A percentile compares a stretch with the other conserved stretches of the same genome.
phyloP scores from a whole-genome alignment of 495 filamentous ascomycete species.

The Penicillium egyptiacum region DNA sequence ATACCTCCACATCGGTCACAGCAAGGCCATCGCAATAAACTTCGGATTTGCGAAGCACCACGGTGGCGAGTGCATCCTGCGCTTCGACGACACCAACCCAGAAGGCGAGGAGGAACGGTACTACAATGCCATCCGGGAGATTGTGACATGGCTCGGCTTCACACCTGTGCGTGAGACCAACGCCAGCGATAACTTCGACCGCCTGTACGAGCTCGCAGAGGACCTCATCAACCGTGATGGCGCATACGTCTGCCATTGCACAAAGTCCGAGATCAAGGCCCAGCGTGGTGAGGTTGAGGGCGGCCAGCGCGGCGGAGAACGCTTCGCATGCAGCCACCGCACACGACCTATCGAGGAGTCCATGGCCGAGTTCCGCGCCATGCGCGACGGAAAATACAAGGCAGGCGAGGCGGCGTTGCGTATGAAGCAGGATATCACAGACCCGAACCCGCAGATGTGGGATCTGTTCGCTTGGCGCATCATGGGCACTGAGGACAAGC shows the following conservation, averaged over 20 bases:
- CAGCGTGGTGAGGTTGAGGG: slow-evolving; percentile 75
- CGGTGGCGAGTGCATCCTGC: slow-evolving; percentile 68
- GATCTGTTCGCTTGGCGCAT: slow-evolving; percentile 78
- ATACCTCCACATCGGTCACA: slow-evolving; percentile 83
- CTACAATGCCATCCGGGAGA: slow-evolving; percentile 74
- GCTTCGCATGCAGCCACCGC: slow-evolving; percentile 79
- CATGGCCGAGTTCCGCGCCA: slow-evolving; percentile 77
- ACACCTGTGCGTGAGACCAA: slow-evolving; percentile 76
- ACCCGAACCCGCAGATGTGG: slow-evolving; percentile 68
- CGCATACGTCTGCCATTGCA: slow-evolving; percentile 78
- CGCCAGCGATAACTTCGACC: slow-evolving; percentile 79
- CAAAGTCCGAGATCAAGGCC: slow-evolving; percentile 71
- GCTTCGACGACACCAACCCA: slow-evolving; percentile 84
- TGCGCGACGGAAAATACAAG: slow-evolving; percentile 89
- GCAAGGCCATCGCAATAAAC: slow-evolving; percentile 95
- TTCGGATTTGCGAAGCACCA: slow-evolving; percentile 91
- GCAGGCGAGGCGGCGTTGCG: slow-evolving; percentile 83
- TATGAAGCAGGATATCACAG: slow-evolving; percentile 73
- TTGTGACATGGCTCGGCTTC: slow-evolving; percentile 81
- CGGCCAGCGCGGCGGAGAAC: slow-evolving; percentile 64
- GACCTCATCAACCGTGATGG: slow-evolving; percentile 71
- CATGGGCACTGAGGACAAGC: slow-evolving; percentile 46
- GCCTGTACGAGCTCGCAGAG: slow-evolving; percentile 84
- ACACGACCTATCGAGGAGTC: slow-evolving; percentile 73
- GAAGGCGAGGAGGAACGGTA: slow-evolving; percentile 79